Evolutionary conservation across 225 moss, liverwort and hornwort genomes (phyloP).

Genomic region (Polytrichum commune): DNA sequence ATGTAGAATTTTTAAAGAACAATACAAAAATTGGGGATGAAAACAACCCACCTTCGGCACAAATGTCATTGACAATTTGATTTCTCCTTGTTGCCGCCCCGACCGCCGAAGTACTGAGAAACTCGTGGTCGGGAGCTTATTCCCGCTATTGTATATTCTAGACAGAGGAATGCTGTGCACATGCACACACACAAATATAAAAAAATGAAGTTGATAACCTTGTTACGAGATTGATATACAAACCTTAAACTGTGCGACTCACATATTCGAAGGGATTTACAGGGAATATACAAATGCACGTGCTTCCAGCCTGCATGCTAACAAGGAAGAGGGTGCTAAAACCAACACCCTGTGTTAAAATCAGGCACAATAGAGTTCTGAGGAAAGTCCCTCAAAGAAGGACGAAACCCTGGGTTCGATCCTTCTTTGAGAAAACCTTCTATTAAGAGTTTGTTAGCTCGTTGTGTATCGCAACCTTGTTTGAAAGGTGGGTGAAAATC

Average conservation of each 20-base stretch:
- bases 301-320: background rate
- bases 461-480: too few relatives aligned
- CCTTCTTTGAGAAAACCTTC: too few relatives aligned
- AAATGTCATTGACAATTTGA: slow-evolving; percentile 36
- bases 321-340: background rate
- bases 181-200: background rate
- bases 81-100: slow-evolving; percentile 41
- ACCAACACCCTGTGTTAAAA: background rate
- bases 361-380: too few relatives aligned
- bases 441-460: too few relatives aligned
- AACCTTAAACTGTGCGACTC: background rate
- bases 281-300: background rate
- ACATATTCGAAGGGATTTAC: background rate
- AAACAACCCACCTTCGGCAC: slow-evolving; percentile 29
- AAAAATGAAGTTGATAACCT: background rate
- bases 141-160: slow-evolving; percentile 27
- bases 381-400: too few relatives aligned
- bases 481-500: too few relatives aligned
- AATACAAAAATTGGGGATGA: too few relatives aligned
- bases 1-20: too few relatives aligned
- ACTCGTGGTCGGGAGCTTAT: slow-evolving; percentile 37
- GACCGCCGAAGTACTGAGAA: slow-evolving; percentile 47
- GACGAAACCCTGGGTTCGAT: too few relatives aligned
- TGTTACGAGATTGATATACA: background rate
- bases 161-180: slow-evolving; percentile 35